phyloP scores from a whole-genome alignment of 176 grass and related monocot genomes.

The Pontederia crassipes region DNA sequence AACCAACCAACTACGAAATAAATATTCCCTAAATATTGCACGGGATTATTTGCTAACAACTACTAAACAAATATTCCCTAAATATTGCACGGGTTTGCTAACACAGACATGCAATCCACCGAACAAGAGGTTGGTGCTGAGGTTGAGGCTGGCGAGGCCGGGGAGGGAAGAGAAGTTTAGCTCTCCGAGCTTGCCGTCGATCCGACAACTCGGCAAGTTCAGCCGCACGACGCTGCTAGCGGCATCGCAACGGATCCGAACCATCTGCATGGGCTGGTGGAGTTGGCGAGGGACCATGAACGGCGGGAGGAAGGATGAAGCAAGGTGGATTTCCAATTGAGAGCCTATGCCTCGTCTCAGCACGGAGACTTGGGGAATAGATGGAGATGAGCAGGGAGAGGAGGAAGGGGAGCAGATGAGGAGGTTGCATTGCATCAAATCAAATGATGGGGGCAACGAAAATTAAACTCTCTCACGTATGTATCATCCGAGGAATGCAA shows the following conservation, averaged over 20 bases:
- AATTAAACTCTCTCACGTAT: no score
- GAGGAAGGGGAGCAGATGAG: not conserved
- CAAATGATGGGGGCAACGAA: no score
- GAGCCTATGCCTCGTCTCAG: slow-evolving; percentile 32
- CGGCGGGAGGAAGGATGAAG: slow-evolving; percentile 20
- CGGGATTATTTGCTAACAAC: no score
- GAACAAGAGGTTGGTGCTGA: slow-evolving; percentile 51
- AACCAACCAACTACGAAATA: no score
- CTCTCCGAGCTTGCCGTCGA: slow-evolving; percentile 45
- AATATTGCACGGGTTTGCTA: no score
- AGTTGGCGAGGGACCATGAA: slow-evolving; percentile 37
- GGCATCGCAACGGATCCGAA: slow-evolving; percentile 43
- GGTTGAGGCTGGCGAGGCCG: slow-evolving; percentile 40
- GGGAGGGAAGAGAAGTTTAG: slow-evolving; percentile 40
- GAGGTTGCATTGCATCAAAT: no score
- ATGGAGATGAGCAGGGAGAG: slow-evolving; percentile 6
- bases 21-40: no score
- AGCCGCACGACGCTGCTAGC: slow-evolving; percentile 34
- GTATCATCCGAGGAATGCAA: no score
- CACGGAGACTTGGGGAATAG: slow-evolving; percentile 1
- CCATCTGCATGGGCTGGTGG: slow-evolving; percentile 42
- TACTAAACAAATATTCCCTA: no score
- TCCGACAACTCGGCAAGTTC: slow-evolving; percentile 21
- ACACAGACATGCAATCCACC: no score
- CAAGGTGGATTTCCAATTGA: slow-evolving; percentile 59